Evolutionary conservation across 176 grass and related monocot species (phyloP).

Genomic region (Musa itinerans): DNA sequence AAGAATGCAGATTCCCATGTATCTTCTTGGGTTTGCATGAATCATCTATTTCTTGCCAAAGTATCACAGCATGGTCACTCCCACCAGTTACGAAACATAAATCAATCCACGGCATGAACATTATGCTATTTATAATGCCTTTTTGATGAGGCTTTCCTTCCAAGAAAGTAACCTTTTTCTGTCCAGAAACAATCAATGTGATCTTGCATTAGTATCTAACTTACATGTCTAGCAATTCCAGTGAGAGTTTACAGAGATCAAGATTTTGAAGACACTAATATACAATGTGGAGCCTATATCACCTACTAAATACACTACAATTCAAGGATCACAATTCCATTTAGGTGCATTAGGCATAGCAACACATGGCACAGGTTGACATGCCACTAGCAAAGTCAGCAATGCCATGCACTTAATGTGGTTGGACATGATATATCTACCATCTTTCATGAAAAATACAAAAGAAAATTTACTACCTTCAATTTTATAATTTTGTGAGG

Average conservation of each 20-base stretch:
- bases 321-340: no score
- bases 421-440: no score
- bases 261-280: no score
- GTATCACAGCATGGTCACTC: conserved; percentile 73
- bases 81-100: conserved; percentile 62
- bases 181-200: conserved; percentile 20
- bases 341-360: no score
- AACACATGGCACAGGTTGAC: no score
- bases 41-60: conserved; percentile 72
- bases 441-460: no score
- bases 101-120: conserved; percentile 86
- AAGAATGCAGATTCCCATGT: conserved; percentile 66
- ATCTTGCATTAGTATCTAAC: conserved; percentile 18
- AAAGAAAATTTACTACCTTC: no score
- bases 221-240: neutral
- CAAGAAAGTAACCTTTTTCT: conserved; percentile 78
- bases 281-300: no score
- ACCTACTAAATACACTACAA: no score
- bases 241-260: neutral
- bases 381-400: no score
- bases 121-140: conserved; percentile 88
- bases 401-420: no score
- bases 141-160: conserved; percentile 73
- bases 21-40: conserved; percentile 66
- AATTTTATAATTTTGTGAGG: no score